These are phyloP conservation scores for Apiosordaria backusii DNA, from an alignment of 495 filamentous ascomycete genomes.

Conservation along the genomic window DNA sequence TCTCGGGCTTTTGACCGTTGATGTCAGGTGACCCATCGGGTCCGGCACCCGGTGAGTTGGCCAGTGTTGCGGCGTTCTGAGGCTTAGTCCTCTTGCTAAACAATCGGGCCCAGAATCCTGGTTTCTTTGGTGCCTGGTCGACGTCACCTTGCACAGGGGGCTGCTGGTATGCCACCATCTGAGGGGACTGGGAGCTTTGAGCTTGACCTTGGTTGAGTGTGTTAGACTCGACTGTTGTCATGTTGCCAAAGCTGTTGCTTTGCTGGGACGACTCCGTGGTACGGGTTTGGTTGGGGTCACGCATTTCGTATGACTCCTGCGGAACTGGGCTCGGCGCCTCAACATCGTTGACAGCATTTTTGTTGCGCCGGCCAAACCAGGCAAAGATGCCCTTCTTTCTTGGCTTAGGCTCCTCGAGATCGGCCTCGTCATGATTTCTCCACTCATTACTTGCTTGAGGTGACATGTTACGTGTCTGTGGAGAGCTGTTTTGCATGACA, in stretches of 20 bases:
- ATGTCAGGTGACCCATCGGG: background rate
- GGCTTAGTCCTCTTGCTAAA: conserved; percentile 3
- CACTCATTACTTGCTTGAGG: background rate
- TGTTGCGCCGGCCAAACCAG: conserved; percentile 2
- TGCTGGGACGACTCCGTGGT: background rate
- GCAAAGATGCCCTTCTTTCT: conserved; percentile 5
- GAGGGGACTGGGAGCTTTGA: background rate
- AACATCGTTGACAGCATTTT: background rate
- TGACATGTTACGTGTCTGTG: background rate
- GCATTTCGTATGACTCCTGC: background rate
- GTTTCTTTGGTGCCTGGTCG: background rate
- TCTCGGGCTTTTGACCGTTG: background rate
- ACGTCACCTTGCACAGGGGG: background rate
- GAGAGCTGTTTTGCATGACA: background rate
- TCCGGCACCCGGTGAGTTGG: background rate
- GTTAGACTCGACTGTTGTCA: background rate
- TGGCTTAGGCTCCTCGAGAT: background rate
- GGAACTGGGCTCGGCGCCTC: background rate
- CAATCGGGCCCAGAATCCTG: conserved; percentile 1
- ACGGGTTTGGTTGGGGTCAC: background rate
- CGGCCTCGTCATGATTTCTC: background rate
- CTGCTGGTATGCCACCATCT: background rate
- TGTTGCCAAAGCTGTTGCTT: background rate
- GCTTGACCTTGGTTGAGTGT: too few species aligned
- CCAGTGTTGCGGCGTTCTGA: background rate